Base-by-base conservation (phyloP, 129 eudicot species). In the Helichrysum umbraculigerum region DNA sequence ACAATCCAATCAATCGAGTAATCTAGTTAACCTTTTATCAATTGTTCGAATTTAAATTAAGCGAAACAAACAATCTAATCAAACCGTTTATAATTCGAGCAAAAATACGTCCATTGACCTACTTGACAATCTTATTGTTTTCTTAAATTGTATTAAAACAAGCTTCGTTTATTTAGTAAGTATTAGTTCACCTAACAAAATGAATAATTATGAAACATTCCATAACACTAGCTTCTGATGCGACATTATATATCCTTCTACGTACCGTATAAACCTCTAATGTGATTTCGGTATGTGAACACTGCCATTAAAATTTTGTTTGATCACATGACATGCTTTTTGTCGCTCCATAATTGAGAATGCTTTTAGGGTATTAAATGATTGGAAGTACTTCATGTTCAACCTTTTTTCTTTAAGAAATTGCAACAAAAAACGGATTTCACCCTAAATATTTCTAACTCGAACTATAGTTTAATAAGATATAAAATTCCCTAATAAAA, bases 271-370 rank as follows among this genome's bases (percentile, higher is more conserved):
- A 75, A 51, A 65, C 72, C 64, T 28, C 28, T 62, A 50, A 28
- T 32, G 72, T 65, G 78, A 62, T 50, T 75, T 32, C 7, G 63
- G 71, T 20, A 32, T 16, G 72, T 41, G 41, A 74, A 62, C 16
- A 11, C 21, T 74, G 39, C 59, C 58, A 75, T 64, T 75, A 32
- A 47, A 63, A 64, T 25, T 47, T 22, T 28, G 30, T 32, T 39
- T 20, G 30, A n/a, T 75, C 79, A 75, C 79, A 75, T 75, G 79
- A 65, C 72, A 44, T 75, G 79, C 72, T 64, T 75, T 74, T 75
- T 65, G 79, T 75, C 52, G 58, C 51, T 39, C 78, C 70, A 74
- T 29, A 63, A 63, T 73, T 50, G 52, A 47, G 30, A 32, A 64
- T n/a, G n/a, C 34, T 75, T 17, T 74, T 60, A 56, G 66, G 3